phyloP scores from a whole-genome alignment of 768 basidiomycete genomes.

The Pleurotus pulmonarius region DNA sequence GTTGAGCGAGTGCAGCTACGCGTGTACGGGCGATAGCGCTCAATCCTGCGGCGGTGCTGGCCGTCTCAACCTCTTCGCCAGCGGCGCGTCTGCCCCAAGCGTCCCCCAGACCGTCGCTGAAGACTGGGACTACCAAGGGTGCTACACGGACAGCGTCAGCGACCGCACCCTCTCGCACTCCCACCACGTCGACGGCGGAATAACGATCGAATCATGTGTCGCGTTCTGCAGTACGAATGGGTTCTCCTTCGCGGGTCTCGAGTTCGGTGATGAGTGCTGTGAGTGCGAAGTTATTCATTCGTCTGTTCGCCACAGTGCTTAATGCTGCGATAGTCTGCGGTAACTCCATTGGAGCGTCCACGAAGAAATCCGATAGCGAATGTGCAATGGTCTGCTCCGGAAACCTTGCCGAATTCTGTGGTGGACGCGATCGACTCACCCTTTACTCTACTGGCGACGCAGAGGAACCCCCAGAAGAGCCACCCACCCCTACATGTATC shows the following conservation, averaged over 20 bases:
- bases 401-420: conserved; percentile 14
- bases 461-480: no score
- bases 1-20: neutral
- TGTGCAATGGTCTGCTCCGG: conserved; percentile 25
- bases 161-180: neutral
- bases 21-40: neutral
- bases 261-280: conserved; percentile 23
- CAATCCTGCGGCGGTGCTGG: neutral
- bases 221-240: conserved; percentile 32
- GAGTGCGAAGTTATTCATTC: neutral
- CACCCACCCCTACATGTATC: no score
- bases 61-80: neutral
- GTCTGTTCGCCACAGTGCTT: neutral
- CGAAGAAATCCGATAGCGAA: conserved; percentile 12
- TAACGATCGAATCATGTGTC: conserved; percentile 37
- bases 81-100: neutral
- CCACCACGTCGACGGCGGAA: neutral
- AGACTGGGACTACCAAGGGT: neutral
- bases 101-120: neutral
- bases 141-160: neutral
- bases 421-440: conserved; percentile 8
- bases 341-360: neutral
- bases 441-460: neutral
- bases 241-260: conserved; percentile 36
- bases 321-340: neutral